Evolutionary conservation across 2,329 filamentous ascomycete genomes (phyloP).

Genomic region (Emergomyces africanus): DNA sequence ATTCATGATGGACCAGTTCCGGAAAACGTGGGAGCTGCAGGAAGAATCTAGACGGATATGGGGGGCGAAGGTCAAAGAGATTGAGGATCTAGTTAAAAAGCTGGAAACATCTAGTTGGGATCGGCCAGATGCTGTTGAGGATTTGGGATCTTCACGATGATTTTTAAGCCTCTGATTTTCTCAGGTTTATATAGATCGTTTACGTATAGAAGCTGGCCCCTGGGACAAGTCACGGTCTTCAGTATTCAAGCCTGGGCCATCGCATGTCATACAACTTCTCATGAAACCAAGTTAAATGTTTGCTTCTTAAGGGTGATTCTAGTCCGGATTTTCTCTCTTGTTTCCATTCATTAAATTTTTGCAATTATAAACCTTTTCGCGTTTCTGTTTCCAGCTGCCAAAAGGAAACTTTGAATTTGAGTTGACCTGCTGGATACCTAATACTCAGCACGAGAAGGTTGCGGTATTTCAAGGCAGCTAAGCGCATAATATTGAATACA

Average conservation of each 20-base stretch:
- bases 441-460: neutral
- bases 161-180: neutral
- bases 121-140: constrained; percentile 56
- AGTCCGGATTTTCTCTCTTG: too few species aligned
- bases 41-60: constrained; percentile 44
- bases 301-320: neutral
- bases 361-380: too few species aligned
- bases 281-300: neutral
- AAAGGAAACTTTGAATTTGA: too few species aligned
- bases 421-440: too few species aligned
- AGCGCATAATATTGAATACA: neutral
- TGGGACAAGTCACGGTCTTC: neutral
- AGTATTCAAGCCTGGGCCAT: neutral
- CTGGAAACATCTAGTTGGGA: constrained; percentile 69
- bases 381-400: too few species aligned
- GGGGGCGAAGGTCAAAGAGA: constrained; percentile 39
- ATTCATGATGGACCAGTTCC: constrained; percentile 51
- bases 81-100: constrained; percentile 45
- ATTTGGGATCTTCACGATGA: constrained; percentile 39
- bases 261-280: neutral
- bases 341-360: neutral
- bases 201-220: neutral
- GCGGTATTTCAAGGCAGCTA: neutral
- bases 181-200: neutral
- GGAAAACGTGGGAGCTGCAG: constrained; percentile 48